Evolutionary conservation across 2,329 filamentous ascomycete genomes (phyloP).

Genomic region (Lachnellula subtilissima): DNA sequence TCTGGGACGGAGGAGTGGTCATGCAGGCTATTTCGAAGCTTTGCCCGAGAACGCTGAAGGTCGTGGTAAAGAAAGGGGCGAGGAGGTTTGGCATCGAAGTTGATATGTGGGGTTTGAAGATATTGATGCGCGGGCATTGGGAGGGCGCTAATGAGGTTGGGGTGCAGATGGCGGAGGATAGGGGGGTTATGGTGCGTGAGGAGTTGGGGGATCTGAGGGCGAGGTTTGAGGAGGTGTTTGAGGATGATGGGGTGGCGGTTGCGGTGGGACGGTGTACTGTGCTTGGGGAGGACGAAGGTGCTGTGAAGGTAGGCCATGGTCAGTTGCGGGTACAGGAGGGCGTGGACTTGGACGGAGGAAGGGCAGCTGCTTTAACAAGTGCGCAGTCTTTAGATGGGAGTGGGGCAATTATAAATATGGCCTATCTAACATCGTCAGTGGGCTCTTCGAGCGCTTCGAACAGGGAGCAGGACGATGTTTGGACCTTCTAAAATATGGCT

Average conservation of each 20-base stretch:
- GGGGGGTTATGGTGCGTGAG: background rate
- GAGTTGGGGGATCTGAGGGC: constrained; percentile 20
- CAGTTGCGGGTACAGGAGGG: no score
- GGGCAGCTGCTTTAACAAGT: no score
- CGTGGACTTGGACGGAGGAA: no score
- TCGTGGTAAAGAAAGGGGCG: constrained; percentile 22
- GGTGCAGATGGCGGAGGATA: constrained; percentile 1
- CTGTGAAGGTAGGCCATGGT: no score
- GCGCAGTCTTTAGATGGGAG: no score
- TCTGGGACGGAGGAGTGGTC: constrained; percentile 14
- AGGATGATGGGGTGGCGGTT: constrained; percentile 15
- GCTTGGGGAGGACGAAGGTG: background rate
- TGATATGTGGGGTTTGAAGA: background rate
- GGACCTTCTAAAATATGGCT: no score
- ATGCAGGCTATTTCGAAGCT: constrained; percentile 19
- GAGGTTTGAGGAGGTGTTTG: constrained; percentile 20
- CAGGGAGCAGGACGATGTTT: no score
- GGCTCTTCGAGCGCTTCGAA: no score
- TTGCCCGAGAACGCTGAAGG: constrained; percentile 18
- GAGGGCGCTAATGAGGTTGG: constrained; percentile 9
- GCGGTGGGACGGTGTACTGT: constrained; percentile 12
- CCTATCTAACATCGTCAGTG: no score
- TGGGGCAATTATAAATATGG: no score
- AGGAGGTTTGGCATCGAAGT: background rate
- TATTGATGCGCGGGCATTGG: background rate